Evolutionary conservation across 192 early-diverging fungal species (phyloP).

Genomic region (Podila clonocystis): DNA sequence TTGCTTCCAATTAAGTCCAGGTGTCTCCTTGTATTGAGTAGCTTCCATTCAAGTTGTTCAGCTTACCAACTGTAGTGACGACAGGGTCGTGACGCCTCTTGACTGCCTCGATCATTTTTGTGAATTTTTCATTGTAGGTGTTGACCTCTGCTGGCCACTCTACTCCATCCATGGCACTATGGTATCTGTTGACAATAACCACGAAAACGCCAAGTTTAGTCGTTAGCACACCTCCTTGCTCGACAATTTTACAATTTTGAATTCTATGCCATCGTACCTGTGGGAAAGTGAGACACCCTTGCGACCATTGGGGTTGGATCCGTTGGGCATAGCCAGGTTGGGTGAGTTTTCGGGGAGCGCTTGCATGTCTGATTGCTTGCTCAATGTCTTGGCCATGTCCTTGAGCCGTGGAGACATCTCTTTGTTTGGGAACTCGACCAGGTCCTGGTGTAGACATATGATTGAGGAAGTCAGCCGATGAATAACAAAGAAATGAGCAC

Average conservation of each 20-base stretch:
- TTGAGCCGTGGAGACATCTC: constrained; percentile 47
- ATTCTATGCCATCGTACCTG: constrained; percentile 41
- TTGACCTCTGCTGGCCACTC: constrained; percentile 75
- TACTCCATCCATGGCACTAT: constrained; percentile 59
- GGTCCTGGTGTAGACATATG: constrained; percentile 49
- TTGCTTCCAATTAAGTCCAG: neutral
- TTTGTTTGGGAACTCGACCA: constrained; percentile 66
- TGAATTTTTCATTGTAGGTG: constrained; percentile 86
- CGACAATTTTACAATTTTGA: neutral
- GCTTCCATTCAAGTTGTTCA: neutral
- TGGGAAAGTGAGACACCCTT: constrained; percentile 57
- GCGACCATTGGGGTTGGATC: constrained; percentile 6
- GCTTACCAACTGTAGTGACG: constrained; percentile 82
- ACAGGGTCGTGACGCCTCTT: constrained; percentile 95
- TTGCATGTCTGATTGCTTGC: constrained; percentile 39
- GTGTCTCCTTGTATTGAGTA: no score
- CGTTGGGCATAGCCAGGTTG: constrained; percentile 53
- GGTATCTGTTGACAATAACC: constrained; percentile 57
- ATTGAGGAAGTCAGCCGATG: constrained; percentile 2
- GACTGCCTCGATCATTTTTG: constrained; percentile 89
- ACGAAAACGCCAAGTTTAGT: neutral
- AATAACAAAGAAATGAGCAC: constrained; percentile 6
- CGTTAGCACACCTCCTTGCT: neutral
- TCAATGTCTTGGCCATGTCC: constrained; percentile 40
- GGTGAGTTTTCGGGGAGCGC: constrained; percentile 56